These are phyloP conservation scores for Conidiobolus incongruus DNA, from an alignment of 371 early-diverging fungal species.

Conservation along the genomic window DNA sequence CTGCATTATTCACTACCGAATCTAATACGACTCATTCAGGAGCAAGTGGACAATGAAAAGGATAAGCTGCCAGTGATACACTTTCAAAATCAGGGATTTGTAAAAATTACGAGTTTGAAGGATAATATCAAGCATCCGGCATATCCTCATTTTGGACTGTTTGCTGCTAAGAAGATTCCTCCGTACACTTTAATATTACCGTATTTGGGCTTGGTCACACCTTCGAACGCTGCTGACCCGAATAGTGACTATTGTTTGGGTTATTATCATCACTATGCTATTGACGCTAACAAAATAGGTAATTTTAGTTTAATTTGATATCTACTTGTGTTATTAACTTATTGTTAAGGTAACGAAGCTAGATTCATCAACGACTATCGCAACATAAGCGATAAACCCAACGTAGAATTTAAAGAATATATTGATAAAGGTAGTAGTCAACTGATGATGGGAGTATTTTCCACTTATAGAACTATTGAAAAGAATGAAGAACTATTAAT, in stretches of 20 bases:
- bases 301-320: background rate
- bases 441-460: conserved; percentile 6
- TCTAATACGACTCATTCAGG: too few species aligned
- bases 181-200: background rate
- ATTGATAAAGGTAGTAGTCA: conserved; percentile 4
- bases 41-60: too few species aligned
- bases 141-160: conserved; percentile 3
- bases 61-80: too few species aligned
- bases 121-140: conserved; percentile 1
- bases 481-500: conserved; percentile 6
- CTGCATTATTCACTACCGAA: too few species aligned
- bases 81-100: background rate
- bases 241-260: conserved; percentile 1
- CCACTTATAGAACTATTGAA: conserved; percentile 5
- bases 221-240: background rate
- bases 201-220: conserved; percentile 1
- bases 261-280: background rate
- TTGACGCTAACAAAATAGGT: conserved; percentile 3
- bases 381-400: conserved; percentile 5
- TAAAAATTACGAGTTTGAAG: background rate
- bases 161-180: background rate
- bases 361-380: conserved; percentile 9
- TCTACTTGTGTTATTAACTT: background rate
- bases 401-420: conserved; percentile 7
- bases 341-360: conserved; percentile 6